A percentile compares a stretch with the other conserved stretches of the same genome.
Evolutionary conservation across 441 rosid genomes (phyloP).

Genomic region (Pelargonium citronellum): DNA sequence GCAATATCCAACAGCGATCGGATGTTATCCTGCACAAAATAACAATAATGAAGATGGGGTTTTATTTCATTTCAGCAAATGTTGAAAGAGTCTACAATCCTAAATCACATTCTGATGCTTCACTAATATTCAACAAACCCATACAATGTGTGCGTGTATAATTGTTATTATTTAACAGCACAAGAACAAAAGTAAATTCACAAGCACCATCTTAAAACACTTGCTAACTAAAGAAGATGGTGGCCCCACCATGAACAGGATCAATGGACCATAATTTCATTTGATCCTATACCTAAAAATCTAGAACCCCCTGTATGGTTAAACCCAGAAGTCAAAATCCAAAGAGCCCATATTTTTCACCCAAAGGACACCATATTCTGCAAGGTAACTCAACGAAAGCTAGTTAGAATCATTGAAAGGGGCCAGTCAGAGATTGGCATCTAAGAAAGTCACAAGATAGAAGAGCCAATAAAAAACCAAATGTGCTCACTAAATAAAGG

Average conservation of each 20-base stretch:
- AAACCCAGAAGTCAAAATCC: not conserved
- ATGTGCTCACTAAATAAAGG: not conserved
- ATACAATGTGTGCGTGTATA: not conserved
- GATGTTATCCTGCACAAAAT: conserved; percentile 68
- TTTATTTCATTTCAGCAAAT: not conserved
- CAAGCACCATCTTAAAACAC: not conserved
- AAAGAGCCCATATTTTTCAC: not conserved
- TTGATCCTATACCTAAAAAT: not conserved
- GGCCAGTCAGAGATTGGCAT: not conserved
- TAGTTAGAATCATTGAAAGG: not conserved
- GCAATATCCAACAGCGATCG: conserved; percentile 61
- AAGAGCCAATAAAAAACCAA: not conserved
- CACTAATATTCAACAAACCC: not conserved
- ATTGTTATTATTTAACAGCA: no score
- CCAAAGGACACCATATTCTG: not conserved
- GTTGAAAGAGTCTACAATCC: not conserved
- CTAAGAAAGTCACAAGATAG: not conserved
- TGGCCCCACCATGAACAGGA: not conserved
- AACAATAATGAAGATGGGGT: conserved; percentile 22
- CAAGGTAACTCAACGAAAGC: not conserved
- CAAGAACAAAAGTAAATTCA: not conserved
- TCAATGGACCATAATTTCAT: no score
- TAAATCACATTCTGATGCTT: not conserved
- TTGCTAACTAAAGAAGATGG: not conserved
- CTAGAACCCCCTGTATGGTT: not conserved